phyloP scores from a whole-genome alignment of 2,329 filamentous ascomycete genomes.

The Colletotrichum incanum region DNA sequence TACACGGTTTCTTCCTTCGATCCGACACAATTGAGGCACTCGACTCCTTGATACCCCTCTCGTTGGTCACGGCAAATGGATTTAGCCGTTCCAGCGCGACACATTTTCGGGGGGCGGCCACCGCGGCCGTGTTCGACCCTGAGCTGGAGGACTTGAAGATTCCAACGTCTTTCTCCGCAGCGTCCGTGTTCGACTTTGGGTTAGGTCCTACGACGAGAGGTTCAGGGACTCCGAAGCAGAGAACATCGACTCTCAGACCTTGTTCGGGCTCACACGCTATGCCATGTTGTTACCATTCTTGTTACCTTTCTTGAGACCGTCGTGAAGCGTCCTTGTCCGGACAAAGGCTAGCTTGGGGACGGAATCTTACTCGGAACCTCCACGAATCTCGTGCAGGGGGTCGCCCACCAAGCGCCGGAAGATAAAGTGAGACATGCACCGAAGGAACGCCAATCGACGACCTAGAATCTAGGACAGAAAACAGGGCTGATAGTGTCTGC shows the following conservation, averaged over 20 bases:
- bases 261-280: neutral
- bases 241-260: constrained; percentile 11
- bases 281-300: no score
- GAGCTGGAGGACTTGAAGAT: neutral
- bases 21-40: neutral
- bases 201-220: neutral
- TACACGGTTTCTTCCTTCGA: neutral
- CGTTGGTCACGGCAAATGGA: neutral
- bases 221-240: neutral
- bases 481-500: constrained; percentile 38
- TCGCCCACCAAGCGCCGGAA: constrained; percentile 13
- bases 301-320: neutral
- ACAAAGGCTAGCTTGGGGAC: neutral
- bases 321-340: constrained; percentile 9
- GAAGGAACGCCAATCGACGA: constrained; percentile 26
- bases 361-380: neutral
- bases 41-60: constrained; percentile 9
- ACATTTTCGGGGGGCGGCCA: neutral
- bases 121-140: neutral
- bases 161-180: constrained; percentile 1
- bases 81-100: neutral
- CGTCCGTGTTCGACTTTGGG: neutral
- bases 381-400: neutral
- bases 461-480: constrained; percentile 16
- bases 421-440: constrained; percentile 31